phyloP scores from a whole-genome alignment of 441 rosid genomes.

The Pelargonium cotyledonis region DNA sequence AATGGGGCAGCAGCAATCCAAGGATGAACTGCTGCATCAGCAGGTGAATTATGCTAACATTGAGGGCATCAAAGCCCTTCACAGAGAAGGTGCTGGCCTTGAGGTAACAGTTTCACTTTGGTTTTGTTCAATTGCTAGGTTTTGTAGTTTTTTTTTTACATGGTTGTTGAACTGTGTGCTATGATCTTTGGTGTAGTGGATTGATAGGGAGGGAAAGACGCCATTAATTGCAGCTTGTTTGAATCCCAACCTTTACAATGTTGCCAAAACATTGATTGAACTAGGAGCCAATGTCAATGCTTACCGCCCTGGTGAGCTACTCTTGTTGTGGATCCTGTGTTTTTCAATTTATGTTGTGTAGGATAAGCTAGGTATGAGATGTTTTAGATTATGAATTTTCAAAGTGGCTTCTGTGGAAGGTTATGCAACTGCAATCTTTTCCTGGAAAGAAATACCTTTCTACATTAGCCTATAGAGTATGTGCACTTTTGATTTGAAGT shows the following conservation, averaged over 20 bases:
- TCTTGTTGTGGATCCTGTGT: not conserved
- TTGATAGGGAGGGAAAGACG: slow-evolving; percentile 15
- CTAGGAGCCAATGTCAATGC: slow-evolving; percentile 20
- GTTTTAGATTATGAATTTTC: not conserved
- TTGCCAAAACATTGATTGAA: slow-evolving; percentile 17
- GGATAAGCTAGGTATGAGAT: not conserved
- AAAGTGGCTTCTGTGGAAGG: not conserved
- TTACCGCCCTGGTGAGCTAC: slow-evolving; percentile 16
- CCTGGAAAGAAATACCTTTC: not conserved
- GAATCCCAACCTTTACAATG: slow-evolving; percentile 11
- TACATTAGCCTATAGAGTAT: not conserved
- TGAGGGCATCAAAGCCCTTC: slow-evolving; percentile 71
- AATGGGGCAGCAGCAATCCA: slow-evolving; percentile 93
- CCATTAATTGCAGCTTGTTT: slow-evolving; percentile 16
- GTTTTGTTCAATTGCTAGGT: not conserved
- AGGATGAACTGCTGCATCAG: slow-evolving; percentile 71
- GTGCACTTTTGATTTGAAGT: not conserved
- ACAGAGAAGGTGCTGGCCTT: slow-evolving; percentile 70
- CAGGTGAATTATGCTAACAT: slow-evolving; percentile 63
- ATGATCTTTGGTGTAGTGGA: not conserved
- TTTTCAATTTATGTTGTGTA: not conserved
- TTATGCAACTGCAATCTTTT: not conserved
- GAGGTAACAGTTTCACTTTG: slow-evolving; percentile 42
- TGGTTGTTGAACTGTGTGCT: not conserved
- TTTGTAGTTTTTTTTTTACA: not conserved